Base-by-base conservation (phyloP, 257 asterid species). In the Jaltomata sinuosa region DNA sequence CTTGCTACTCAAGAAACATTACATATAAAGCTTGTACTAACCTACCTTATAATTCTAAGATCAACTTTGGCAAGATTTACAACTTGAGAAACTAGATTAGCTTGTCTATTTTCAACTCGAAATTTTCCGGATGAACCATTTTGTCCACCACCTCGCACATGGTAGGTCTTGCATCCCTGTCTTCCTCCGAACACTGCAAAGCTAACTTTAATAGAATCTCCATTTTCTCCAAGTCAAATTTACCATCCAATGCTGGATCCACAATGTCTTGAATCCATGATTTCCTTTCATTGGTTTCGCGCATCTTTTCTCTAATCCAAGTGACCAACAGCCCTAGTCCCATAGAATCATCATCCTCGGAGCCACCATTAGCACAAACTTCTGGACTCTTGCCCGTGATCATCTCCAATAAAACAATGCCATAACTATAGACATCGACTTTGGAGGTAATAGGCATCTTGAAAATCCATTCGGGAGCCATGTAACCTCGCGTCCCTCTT, bases 401-500 rank as follows among this genome's bases (percentile, higher is more conserved):
- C 86, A 89, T 85, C 52, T 90, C 91, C 84, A 90, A 18, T 69
- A 90, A 80, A 1, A 90, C 91, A 15, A 90, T 79, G 3, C 93
- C 93, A 14, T 84, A 90, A 72, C 91, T 89, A 29, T 90, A 89
- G 18, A 90, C 90, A 49, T 90, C 91, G 0, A 90, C 93, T 81
- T 90, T 90, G 1, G 91, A 87, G 7, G 93, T 89, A 3, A 89
- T 87, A 1, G 91, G 90, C 15, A 86, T 89, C 47, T 86, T 85
- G 8, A 82, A 77, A 32, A 87, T 81, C 93, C 93, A 90, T 84
- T 90, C 91, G 5, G 91, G 91, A n/a, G 93, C 93, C 91, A 90
- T 89, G 84, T 90, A 90, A 8, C 93, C 93, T 83, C 87, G 86
- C 11, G 90, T 90, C 10, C 93, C 93, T 65, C 90, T 65, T 18